Evolutionary conservation across 1,284 basidiomycete species (phyloP).

Genomic region (Bothia castanella): DNA sequence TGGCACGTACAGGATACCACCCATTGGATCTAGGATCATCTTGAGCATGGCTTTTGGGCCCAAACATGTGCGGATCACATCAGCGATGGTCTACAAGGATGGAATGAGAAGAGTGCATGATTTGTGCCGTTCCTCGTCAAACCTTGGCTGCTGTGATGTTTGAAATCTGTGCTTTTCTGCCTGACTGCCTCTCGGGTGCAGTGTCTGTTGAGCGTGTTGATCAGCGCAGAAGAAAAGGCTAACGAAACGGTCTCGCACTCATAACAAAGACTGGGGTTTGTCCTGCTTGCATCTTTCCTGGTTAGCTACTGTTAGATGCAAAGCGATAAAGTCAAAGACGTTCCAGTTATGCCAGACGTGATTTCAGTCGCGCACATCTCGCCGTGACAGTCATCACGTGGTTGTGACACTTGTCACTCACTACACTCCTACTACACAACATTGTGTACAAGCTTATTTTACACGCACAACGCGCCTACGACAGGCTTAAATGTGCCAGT

Average conservation of each 20-base stretch:
- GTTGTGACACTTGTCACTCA: not conserved
- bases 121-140: constrained; percentile 12
- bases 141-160: constrained; percentile 98
- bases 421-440: too few species aligned
- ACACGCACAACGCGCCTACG: too few species aligned
- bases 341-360: too few species aligned
- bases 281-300: constrained; percentile 40
- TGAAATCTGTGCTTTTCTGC: constrained; percentile 93
- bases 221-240: constrained; percentile 9
- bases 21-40: constrained; percentile 99
- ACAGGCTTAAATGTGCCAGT: constrained; percentile 72
- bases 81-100: constrained; percentile 79
- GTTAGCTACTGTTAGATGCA: not conserved
- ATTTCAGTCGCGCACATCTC: constrained; percentile 3
- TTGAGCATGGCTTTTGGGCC: constrained; percentile 99
- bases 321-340: not conserved
- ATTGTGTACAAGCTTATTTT: too few species aligned
- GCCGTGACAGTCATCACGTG: constrained; percentile 10
- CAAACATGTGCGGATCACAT: constrained; percentile 97
- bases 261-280: constrained; percentile 70
- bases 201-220: constrained; percentile 56
- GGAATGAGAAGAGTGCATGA: not conserved
- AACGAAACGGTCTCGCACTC: constrained; percentile 10
- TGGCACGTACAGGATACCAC: constrained; percentile 79
- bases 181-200: constrained; percentile 89